Evolutionary conservation across 768 basidiomycete species (phyloP).

Genomic region (Cyathus striatus): DNA sequence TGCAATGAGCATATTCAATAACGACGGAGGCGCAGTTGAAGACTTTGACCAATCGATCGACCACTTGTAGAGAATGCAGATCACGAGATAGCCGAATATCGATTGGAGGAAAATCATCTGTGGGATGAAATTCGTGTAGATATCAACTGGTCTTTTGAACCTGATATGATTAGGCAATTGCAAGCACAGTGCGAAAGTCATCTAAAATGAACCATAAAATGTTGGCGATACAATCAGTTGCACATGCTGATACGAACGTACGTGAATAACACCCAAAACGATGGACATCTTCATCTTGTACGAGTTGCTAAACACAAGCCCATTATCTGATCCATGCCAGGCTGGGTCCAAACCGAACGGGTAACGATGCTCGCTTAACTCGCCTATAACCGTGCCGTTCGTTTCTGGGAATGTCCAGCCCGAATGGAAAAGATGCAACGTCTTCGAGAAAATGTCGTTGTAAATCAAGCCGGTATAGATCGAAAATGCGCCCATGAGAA

Average conservation of each 20-base stretch:
- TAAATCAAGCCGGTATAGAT: slow-evolving; percentile 97
- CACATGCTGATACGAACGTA: slow-evolving; percentile 31
- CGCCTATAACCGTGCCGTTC: slow-evolving; percentile 26
- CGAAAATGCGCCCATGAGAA: slow-evolving; percentile 97
- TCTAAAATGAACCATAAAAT: slow-evolving; percentile 42
- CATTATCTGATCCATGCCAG: slow-evolving; percentile 93
- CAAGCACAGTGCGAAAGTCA: slow-evolving; percentile 96
- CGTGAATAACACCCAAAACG: slow-evolving; percentile 93
- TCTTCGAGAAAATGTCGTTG: slow-evolving; percentile 97
- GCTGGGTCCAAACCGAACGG: slow-evolving; percentile 91
- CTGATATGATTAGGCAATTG: slow-evolving; percentile 94
- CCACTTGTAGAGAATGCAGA: slow-evolving; percentile 98
- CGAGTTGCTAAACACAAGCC: slow-evolving; percentile 91
- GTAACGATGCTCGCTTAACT: slow-evolving; percentile 67
- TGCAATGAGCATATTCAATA: slow-evolving; percentile 92
- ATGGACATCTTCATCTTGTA: slow-evolving; percentile 99
- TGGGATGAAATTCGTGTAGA: slow-evolving; percentile 94
- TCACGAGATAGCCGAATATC: slow-evolving; percentile 93
- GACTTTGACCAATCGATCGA: slow-evolving; percentile 82
- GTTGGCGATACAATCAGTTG: slow-evolving; percentile 4
- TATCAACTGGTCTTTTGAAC: slow-evolving; percentile 83
- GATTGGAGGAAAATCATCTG: slow-evolving; percentile 97
- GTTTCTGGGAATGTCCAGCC: slow-evolving; percentile 75
- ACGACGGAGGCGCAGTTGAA: slow-evolving; percentile 70
- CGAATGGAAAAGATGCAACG: slow-evolving; percentile 81